Base-by-base conservation (phyloP, 1,139 yeast genomes). In the Yamadazyma triangularis region DNA sequence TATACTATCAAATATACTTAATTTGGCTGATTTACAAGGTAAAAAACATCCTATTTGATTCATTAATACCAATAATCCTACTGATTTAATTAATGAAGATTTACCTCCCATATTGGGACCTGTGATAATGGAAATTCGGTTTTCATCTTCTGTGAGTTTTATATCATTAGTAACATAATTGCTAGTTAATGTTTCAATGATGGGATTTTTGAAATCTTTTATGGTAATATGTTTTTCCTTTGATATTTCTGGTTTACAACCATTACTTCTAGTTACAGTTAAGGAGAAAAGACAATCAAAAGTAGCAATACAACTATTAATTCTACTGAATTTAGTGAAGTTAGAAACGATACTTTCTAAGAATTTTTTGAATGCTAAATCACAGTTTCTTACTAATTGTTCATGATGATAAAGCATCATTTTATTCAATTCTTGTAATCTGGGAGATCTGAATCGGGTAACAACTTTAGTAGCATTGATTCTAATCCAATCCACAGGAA, bases 21-120 rank as follows among this genome's bases (percentile, higher is more conserved):
- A 42, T 4, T 47, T 48, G 1, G 81, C 83, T 1, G 40, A 32
- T 9, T 58, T 53, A 19, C 57, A 56, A 1, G 98, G 98, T 16
- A 91, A 79, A 54, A 84, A 91, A 42, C 95, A 83, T 1, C 98
- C 98, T 13, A 88, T 74, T 56, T 91, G 98, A 15, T 89, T 87
- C 87, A 91, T 72, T 27, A 89, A 63, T 2, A 91, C 79, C 35
- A 89, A 79, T 2, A 86, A 88, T 6, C 97, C 98, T 32, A 86
- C 71, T 43, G 91, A 95, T 38, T 96, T 75, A 31, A 91, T 88
- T 54, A 85, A 91, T 0, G 97, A 89, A 1, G 96, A 87, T 55
- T 91, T 91, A 48, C 97, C 97, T 38, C 97, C 98, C 98, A 91
- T 91, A 51, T 91, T 91, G 15, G 98, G 98, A 11, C 98, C 98